phyloP scores from a whole-genome alignment of 352 stramenopile species.

The Phytophthora megakarya region DNA sequence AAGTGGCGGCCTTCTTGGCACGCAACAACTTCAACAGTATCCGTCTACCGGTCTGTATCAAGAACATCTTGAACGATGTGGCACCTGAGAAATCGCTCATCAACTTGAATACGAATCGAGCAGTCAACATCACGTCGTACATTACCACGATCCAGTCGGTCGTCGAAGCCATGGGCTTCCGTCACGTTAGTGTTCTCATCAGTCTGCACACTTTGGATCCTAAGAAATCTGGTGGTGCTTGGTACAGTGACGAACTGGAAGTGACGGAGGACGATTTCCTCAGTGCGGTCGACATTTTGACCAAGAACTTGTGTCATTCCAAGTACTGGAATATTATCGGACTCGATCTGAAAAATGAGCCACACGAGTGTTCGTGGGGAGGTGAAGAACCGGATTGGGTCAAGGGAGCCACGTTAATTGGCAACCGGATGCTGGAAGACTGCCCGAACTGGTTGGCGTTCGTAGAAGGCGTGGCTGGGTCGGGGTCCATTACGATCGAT shows the following conservation, averaged over 20 bases:
- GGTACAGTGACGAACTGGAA: conserved; percentile 57
- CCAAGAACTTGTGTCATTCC: conserved; percentile 47
- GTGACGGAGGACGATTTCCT: conserved; percentile 65
- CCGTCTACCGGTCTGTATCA: conserved; percentile 63
- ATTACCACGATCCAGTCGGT: conserved; percentile 61
- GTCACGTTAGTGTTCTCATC: conserved; percentile 64
- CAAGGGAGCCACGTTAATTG: conserved; percentile 59
- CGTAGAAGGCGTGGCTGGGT: conserved; percentile 58
- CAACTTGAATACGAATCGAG: conserved; percentile 69
- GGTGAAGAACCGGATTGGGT: conserved; percentile 50
- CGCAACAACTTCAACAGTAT: conserved; percentile 78
- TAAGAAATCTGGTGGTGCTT: conserved; percentile 55
- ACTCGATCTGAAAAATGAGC: conserved; percentile 75
- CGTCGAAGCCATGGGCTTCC: conserved; percentile 60
- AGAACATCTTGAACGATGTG: conserved; percentile 56
- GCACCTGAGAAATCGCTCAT: conserved; percentile 54
- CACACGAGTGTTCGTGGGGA: conserved; percentile 57
- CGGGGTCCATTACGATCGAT: conserved; percentile 41
- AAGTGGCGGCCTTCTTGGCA: conserved; percentile 61
- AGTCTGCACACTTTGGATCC: conserved; percentile 66
- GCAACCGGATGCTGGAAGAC: conserved; percentile 59
- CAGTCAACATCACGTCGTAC: conserved; percentile 66
- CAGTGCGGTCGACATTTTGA: conserved; percentile 56
- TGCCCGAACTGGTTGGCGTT: conserved; percentile 74
- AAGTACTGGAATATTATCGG: conserved; percentile 76